Evolutionary conservation across 768 basidiomycete genomes (phyloP), one percentile per base, ranked within the genome.

Genomic region (Macrolepiota fuliginosa): DNA sequence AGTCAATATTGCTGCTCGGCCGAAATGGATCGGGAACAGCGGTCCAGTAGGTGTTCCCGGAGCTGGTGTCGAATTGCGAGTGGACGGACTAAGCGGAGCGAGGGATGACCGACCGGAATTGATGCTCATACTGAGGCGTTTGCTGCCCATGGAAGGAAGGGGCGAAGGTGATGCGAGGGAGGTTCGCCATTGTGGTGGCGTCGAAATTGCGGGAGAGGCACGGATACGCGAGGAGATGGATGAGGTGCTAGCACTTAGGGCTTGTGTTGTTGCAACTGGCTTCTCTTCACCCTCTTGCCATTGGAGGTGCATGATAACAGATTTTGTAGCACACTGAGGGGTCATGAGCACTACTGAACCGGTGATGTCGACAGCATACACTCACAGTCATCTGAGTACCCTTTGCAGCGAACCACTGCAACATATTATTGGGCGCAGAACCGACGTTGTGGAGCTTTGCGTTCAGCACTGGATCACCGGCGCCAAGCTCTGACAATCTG

Each of bases 361-460:
- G 3, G 24, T 7, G 12, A 19, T 9, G 7, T 17, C 25, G 4
- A 24, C 13, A 3, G 1, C 12, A 24, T 24, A 12, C 24, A 74
- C 85, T 42, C 69, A 93, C 93, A 29, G 94, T 95, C 89, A 95
- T 94, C 69, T 92, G 91, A 4, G 86, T 84, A 0, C 92, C 93
- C 65, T 94, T 92, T 1, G 93, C 92, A 5, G 92, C 92, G 70
- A 95, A 94, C 92, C 92, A 94, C 84, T 94, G 92, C 11, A 94
- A 78, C 92, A 92, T 92, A 71, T 92, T 93, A 68, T 94, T 90
- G 29, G 91, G 86, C 0, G 91, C 91, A 24, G 83, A 71, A 1
- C 94, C 94, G 9, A 96, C 88, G 65, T 92, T 86, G 66, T 85
- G 83, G 58, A 96, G 70, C 67, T 86, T 91, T 1, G 85, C 74